Evolutionary conservation across 805 yeast genomes (phyloP).

Genomic region (Candida vaughaniae): DNA sequence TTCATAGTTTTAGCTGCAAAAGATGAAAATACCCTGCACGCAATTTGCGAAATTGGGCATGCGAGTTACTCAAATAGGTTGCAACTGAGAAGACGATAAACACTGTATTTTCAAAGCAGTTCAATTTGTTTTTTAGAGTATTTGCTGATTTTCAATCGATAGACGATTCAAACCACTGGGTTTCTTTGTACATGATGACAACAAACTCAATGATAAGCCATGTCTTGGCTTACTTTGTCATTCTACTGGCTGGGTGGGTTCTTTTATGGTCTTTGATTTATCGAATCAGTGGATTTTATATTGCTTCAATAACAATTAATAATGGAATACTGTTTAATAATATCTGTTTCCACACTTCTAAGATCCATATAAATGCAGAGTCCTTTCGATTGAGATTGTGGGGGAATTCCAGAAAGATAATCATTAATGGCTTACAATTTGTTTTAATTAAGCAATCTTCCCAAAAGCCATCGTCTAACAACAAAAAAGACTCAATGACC

Average conservation of each 20-base stretch:
- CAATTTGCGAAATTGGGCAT: too few species aligned
- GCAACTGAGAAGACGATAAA: too few species aligned
- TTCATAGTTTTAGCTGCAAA: too few species aligned
- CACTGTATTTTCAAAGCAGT: too few species aligned
- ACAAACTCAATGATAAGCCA: not conserved
- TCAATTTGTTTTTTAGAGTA: too few species aligned
- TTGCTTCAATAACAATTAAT: slow-evolving; percentile 31
- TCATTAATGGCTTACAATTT: slow-evolving; percentile 20
- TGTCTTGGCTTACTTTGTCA: slow-evolving; percentile 6
- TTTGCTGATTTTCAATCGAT: too few species aligned
- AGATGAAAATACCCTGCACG: too few species aligned
- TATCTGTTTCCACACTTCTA: slow-evolving; percentile 18
- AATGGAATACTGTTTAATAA: slow-evolving; percentile 40
- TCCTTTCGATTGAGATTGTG: slow-evolving; percentile 34
- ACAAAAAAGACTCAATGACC: not conserved
- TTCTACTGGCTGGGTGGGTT: slow-evolving; percentile 20
- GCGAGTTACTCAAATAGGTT: too few species aligned
- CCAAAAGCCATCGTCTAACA: not conserved
- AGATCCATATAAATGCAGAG: slow-evolving; percentile 16
- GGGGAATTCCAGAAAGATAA: slow-evolving; percentile 36
- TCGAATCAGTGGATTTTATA: slow-evolving; percentile 29
- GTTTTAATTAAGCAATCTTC: not conserved
- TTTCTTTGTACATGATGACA: too few species aligned
- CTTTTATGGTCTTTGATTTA: slow-evolving; percentile 32
- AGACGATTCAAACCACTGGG: too few species aligned